phyloP scores from a whole-genome alignment of 306 rosid genomes.

The Cucurbita pepo region DNA sequence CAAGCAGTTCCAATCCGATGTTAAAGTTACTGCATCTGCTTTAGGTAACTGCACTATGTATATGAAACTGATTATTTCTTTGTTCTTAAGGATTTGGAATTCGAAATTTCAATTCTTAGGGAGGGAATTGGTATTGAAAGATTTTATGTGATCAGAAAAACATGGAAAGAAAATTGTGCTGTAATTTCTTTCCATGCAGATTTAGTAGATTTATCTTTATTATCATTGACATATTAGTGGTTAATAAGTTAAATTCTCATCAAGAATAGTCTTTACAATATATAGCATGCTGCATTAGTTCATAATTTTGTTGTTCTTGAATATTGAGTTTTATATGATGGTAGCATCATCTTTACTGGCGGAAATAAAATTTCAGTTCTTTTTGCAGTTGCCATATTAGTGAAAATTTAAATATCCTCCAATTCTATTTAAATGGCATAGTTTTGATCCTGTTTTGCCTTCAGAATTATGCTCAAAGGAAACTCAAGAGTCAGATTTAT shows the following conservation, averaged over 20 bases:
- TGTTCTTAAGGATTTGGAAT: not conserved
- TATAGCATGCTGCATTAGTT: not conserved
- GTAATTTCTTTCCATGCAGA: not conserved
- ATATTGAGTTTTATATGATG: not conserved
- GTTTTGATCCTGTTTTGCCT: not conserved
- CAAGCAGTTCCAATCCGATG: slow-evolving; percentile 14
- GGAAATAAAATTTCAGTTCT: not conserved
- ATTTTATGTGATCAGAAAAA: not conserved
- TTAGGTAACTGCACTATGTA: slow-evolving; percentile 27
- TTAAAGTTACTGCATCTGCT: slow-evolving; percentile 22
- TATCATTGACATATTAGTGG: not conserved
- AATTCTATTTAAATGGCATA: not conserved
- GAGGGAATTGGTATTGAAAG: not conserved
- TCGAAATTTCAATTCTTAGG: not conserved
- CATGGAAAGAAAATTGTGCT: not conserved
- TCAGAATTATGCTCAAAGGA: slow-evolving; percentile 16
- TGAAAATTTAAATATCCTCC: not conserved
- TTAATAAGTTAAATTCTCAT: not conserved
- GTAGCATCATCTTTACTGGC: not conserved
- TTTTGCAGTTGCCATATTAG: not conserved
- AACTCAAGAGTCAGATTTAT: slow-evolving; percentile 29
- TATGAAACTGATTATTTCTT: not conserved
- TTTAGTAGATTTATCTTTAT: not conserved
- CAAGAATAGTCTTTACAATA: not conserved
- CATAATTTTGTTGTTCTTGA: not conserved